Evolutionary conservation across 2,329 filamentous ascomycete species (phyloP).

Genomic region (Neonectria neomacrospora): DNA sequence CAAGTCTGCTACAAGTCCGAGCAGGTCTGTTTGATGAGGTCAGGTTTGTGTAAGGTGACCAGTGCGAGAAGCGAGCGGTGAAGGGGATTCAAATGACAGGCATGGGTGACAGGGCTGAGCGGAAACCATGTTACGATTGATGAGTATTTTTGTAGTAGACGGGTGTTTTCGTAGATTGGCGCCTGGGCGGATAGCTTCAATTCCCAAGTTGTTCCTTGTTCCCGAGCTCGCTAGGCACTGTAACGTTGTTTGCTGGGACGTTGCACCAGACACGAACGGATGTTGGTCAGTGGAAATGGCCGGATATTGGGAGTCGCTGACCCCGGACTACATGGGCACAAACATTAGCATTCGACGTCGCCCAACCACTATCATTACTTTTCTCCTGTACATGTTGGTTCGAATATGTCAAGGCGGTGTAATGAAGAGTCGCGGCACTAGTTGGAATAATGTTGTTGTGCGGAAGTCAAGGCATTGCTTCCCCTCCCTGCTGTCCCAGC

Average conservation of each 20-base stretch:
- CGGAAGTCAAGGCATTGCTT: too few species aligned
- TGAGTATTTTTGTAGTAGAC: slow-evolving; percentile 37
- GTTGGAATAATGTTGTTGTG: too few species aligned
- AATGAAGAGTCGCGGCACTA: too few species aligned
- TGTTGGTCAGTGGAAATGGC: too few species aligned
- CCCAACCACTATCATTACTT: too few species aligned
- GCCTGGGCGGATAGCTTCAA: slow-evolving; percentile 11
- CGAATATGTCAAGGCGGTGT: too few species aligned
- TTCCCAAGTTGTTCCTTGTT: neutral
- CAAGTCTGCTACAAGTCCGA: slow-evolving; percentile 78
- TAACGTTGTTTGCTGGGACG: neutral
- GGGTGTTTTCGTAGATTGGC: slow-evolving; percentile 34
- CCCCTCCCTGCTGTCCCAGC: too few species aligned
- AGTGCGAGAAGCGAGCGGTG: neutral
- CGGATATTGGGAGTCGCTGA: too few species aligned
- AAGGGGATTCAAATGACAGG: neutral
- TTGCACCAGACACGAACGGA: too few species aligned
- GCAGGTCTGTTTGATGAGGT: slow-evolving; percentile 82
- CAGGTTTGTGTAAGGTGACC: slow-evolving; percentile 59
- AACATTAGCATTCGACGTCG: too few species aligned
- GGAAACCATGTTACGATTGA: slow-evolving; percentile 40
- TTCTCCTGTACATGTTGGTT: too few species aligned
- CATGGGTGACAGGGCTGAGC: slow-evolving; percentile 16
- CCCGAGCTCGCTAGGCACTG: neutral
- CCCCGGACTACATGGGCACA: too few species aligned